phyloP scores from a whole-genome alignment of 129 eudicot species.

The Flaveria bidentis region DNA sequence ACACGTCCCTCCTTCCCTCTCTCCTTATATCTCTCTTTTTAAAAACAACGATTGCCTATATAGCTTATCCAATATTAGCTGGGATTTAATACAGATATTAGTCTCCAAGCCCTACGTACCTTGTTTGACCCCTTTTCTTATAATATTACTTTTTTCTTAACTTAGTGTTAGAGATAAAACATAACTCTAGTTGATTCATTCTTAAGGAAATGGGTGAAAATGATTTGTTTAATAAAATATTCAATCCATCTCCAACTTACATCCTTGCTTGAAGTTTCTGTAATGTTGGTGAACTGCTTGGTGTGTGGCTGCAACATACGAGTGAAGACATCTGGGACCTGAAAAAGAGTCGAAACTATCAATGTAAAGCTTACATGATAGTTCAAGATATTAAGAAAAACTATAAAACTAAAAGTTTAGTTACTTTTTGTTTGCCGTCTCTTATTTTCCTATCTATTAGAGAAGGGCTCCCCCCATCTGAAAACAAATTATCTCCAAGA shows the following conservation, averaged over 20 bases:
- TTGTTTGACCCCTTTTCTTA: neutral
- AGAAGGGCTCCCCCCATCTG: slow-evolving; percentile 66
- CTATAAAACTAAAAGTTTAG: slow-evolving; percentile 1
- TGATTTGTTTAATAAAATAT: neutral
- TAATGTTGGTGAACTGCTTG: slow-evolving; percentile 32
- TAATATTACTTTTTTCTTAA: neutral
- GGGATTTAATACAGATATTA: neutral
- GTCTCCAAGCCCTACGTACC: neutral
- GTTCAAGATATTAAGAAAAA: neutral
- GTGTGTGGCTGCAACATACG: slow-evolving; percentile 38
- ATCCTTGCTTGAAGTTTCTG: slow-evolving; percentile 36
- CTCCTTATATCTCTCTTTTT: neutral
- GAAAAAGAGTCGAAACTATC: slow-evolving; percentile 6
- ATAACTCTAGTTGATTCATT: neutral
- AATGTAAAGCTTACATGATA: neutral
- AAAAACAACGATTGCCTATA: neutral
- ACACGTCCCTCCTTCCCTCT: neutral
- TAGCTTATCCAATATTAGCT: neutral
- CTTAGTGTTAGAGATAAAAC: neutral
- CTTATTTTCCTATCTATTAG: slow-evolving; percentile 57
- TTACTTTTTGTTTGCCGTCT: slow-evolving; percentile 65
- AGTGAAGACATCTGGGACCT: slow-evolving; percentile 48
- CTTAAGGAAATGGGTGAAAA: neutral
- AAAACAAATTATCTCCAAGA: slow-evolving; percentile 85
- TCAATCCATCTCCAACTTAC: slow-evolving; percentile 1